Percentiles rank a stretch among this genome's conserved stretches.
These are phyloP conservation scores for Metschnikowia shivogae DNA, from an alignment of 805 yeast genomes.

Conservation along the genomic window DNA sequence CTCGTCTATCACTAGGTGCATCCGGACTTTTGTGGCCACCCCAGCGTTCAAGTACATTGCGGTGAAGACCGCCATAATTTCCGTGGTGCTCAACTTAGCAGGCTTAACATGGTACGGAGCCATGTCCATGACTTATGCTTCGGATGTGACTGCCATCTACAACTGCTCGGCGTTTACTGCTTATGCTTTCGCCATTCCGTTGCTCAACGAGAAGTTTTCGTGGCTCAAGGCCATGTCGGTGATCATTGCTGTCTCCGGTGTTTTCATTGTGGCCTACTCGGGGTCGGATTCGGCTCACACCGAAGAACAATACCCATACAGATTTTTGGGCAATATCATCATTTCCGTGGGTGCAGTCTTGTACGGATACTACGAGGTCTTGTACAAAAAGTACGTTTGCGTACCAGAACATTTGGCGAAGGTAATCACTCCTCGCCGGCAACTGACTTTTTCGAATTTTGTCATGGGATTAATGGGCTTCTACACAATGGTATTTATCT, in stretches of 20 bases:
- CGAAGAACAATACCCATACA: slow-evolving; percentile 45
- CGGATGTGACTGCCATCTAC: slow-evolving; percentile 86
- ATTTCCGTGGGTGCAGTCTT: slow-evolving; percentile 71
- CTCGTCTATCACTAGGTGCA: slow-evolving; percentile 30
- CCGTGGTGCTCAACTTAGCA: slow-evolving; percentile 63
- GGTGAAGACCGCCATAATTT: slow-evolving; percentile 40
- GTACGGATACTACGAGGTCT: slow-evolving; percentile 80
- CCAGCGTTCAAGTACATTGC: slow-evolving; percentile 48
- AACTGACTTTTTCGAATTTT: slow-evolving; percentile 76
- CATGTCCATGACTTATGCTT: slow-evolving; percentile 72
- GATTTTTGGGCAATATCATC: slow-evolving; percentile 65
- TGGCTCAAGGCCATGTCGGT: slow-evolving; percentile 66
- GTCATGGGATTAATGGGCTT: slow-evolving; percentile 66
- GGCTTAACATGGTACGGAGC: slow-evolving; percentile 86
- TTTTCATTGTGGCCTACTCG: slow-evolving; percentile 71
- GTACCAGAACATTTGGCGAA: slow-evolving; percentile 55
- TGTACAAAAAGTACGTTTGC: slow-evolving; percentile 72
- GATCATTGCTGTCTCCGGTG: slow-evolving; percentile 67
- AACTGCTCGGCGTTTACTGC: slow-evolving; percentile 90
- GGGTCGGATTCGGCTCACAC: slow-evolving; percentile 28
- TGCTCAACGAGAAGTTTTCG: slow-evolving; percentile 62
- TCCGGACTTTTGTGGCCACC: slow-evolving; percentile 36
- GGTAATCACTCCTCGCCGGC: slow-evolving; percentile 52
- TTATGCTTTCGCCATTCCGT: slow-evolving; percentile 73
- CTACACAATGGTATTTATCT: slow-evolving; percentile 47